Conservation (phyloP, 441 rosid genomes). For the Adansonia madagascariensis region DNA sequence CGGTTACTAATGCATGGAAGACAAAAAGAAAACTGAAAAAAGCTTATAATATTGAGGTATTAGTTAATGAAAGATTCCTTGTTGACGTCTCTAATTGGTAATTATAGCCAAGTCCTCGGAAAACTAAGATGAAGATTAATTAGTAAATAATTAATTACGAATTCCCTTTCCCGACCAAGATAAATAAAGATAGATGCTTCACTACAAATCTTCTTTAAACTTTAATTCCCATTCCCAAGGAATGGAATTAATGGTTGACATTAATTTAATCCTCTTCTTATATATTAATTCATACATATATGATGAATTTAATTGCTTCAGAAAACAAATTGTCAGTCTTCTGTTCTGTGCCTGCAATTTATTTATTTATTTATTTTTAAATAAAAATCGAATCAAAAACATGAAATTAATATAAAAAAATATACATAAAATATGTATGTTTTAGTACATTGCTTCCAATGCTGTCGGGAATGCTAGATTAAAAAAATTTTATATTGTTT, state of each 20-base stretch:
- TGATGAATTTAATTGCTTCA: constrained; percentile 27
- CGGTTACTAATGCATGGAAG: neutral
- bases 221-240: constrained; percentile 36
- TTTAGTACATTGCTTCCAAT: constrained; percentile 41
- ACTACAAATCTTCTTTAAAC: constrained; percentile 20
- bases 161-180: constrained; percentile 24
- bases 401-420: constrained; percentile 4
- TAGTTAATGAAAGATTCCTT: constrained; percentile 39
- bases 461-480: constrained; percentile 45
- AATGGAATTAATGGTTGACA: constrained; percentile 35
- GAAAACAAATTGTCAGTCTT: constrained; percentile 43
- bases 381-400: too few relatives aligned
- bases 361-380: neutral
- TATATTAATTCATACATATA: neutral
- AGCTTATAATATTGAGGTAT: constrained; percentile 11
- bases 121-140: constrained; percentile 24
- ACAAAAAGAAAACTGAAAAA: neutral
- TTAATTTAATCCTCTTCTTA: constrained; percentile 32
- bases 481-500: neutral
- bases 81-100: constrained; percentile 21
- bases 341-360: constrained; percentile 24
- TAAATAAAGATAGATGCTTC: constrained; percentile 33
- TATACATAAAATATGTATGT: constrained; percentile 12
- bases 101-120: constrained; percentile 25
- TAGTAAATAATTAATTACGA: neutral